Percentiles rank a stretch among this genome's conserved stretches.
Evolutionary conservation across 2,329 filamentous ascomycete genomes (phyloP).

Genomic region (Graphilbum fragrans): DNA sequence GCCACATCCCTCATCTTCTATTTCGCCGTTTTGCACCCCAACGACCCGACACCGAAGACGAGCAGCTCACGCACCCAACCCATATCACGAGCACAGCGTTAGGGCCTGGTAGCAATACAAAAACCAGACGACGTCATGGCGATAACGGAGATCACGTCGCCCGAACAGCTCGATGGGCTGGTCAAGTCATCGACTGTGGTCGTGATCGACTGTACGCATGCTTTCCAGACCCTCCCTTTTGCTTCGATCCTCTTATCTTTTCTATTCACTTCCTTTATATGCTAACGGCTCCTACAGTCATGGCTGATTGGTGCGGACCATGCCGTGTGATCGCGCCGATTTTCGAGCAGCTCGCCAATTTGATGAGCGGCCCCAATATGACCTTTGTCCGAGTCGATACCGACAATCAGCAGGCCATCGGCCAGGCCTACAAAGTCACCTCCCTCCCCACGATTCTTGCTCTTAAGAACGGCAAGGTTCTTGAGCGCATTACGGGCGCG

Average conservation of each 20-base stretch:
- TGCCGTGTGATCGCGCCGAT: conserved; percentile 76
- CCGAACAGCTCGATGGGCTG: conserved; percentile 53
- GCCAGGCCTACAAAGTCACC: conserved; percentile 59
- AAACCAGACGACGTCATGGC: conserved; percentile 9
- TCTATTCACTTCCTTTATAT: not conserved
- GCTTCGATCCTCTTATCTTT: conserved; percentile 4
- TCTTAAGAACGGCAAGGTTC: conserved; percentile 64
- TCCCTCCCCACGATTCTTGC: conserved; percentile 83
- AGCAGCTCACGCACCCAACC: too few species aligned
- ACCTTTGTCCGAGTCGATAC: conserved; percentile 60
- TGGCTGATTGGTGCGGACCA: conserved; percentile 74
- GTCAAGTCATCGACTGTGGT: conserved; percentile 66
- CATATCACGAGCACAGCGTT: too few species aligned
- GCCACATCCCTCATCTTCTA: too few species aligned
- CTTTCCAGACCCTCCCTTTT: conserved; percentile 5
- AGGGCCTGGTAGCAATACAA: too few species aligned
- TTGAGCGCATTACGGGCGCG: conserved; percentile 61
- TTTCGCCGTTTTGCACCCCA: too few species aligned
- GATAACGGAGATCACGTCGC: conserved; percentile 27
- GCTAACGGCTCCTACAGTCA: conserved; percentile 45
- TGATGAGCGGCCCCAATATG: conserved; percentile 62
- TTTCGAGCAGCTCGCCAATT: conserved; percentile 63
- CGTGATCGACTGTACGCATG: conserved; percentile 71
- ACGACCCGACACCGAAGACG: too few species aligned
- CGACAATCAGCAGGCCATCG: conserved; percentile 59